These are phyloP conservation scores for Mortierella sp. DNA, from an alignment of 371 early-diverging fungal genomes.

Conservation along the genomic window DNA sequence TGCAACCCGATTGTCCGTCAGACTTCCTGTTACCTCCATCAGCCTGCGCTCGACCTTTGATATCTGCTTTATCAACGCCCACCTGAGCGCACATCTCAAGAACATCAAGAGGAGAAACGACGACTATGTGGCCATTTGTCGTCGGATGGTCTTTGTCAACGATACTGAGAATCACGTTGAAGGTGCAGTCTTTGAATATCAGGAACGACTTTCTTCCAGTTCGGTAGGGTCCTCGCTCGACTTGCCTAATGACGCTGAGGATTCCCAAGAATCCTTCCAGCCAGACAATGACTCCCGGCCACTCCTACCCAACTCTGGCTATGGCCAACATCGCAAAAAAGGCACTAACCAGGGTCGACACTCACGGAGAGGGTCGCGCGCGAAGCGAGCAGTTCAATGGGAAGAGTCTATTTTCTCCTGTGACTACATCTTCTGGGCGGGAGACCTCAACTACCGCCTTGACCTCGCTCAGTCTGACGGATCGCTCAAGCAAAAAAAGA, in stretches of 20 bases:
- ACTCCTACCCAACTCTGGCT: slow-evolving; percentile 5
- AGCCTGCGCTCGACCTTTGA: slow-evolving; percentile 29
- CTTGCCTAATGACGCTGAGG: too few relatives aligned
- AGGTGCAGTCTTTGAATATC: slow-evolving; percentile 29
- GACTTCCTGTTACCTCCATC: slow-evolving; percentile 47
- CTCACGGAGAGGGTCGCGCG: too few relatives aligned
- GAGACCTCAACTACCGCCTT: slow-evolving; percentile 78
- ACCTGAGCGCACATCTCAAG: slow-evolving; percentile 73
- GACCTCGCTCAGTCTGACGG: slow-evolving; percentile 57
- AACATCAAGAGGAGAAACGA: slow-evolving; percentile 66
- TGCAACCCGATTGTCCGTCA: slow-evolving; percentile 61
- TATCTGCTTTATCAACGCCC: slow-evolving; percentile 75
- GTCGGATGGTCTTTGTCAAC: slow-evolving; percentile 39
- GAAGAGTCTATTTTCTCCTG: slow-evolving; percentile 59
- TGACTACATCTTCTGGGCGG: slow-evolving; percentile 72
- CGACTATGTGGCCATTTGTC: slow-evolving; percentile 62
- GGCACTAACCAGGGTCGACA: too few relatives aligned
- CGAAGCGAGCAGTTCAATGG: slow-evolving; percentile 9
- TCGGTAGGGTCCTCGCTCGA: not conserved
- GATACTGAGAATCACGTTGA: slow-evolving; percentile 47
- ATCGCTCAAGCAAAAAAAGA: slow-evolving; percentile 42
- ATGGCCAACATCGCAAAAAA: too few relatives aligned
- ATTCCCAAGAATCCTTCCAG: slow-evolving; percentile 2
- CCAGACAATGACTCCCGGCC: slow-evolving; percentile 34
- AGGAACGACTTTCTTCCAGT: slow-evolving; percentile 21